Conservation (phyloP, 306 rosid genomes). For the Oemleria cerasiformis region DNA sequence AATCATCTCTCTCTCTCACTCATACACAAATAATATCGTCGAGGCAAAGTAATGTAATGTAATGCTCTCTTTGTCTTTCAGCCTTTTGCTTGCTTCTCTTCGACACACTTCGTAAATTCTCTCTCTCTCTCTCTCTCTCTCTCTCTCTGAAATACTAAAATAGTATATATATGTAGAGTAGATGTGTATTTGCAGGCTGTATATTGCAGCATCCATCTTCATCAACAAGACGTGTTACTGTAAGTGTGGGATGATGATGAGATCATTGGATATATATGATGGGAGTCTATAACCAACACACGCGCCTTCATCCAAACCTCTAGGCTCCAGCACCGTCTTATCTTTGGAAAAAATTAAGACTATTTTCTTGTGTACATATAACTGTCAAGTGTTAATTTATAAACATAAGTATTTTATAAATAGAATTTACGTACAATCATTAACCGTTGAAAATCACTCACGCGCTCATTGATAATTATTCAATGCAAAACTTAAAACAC, state of each 20-base stretch:
- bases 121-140: slow-evolving; percentile 17
- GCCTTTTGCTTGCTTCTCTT: slow-evolving; percentile 23
- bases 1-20: slow-evolving; percentile 33
- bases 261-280: no score
- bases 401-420: no score
- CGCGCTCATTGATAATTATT: no score
- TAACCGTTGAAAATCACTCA: no score
- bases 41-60: slow-evolving; percentile 62
- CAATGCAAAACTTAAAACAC: not conserved
- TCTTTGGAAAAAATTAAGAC: no score
- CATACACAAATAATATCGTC: slow-evolving; percentile 40
- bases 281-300: not conserved
- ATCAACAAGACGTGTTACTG: slow-evolving; percentile 14
- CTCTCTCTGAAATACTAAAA: slow-evolving; percentile 15
- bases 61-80: slow-evolving; percentile 30
- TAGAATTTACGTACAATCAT: no score
- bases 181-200: slow-evolving; percentile 3
- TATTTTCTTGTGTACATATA: no score
- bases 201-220: slow-evolving; percentile 17
- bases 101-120: slow-evolving; percentile 21
- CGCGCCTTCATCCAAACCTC: slow-evolving; percentile 2
- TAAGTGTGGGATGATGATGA: not conserved
- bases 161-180: slow-evolving; percentile 9
- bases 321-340: not conserved
- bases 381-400: no score